Conservation (phyloP, 352 stramenopile species). For the Phytopythium litorale region DNA sequence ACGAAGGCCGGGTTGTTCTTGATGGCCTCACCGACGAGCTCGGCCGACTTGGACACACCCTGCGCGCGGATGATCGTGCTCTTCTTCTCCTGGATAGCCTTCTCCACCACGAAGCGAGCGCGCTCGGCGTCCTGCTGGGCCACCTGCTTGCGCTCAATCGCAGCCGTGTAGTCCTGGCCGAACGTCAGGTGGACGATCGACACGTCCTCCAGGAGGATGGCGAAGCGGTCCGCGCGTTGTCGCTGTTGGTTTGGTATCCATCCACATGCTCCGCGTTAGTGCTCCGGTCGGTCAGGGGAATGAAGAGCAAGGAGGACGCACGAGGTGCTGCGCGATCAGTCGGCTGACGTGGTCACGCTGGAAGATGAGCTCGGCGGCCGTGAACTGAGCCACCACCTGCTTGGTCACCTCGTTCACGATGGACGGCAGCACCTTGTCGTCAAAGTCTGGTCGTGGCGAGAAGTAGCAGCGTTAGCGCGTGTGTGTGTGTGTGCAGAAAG, state of each 20-base stretch:
- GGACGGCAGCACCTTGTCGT: conserved; percentile 97
- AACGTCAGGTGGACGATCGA: conserved; percentile 99
- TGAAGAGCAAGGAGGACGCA: conserved; percentile 14
- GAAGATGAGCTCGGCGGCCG: conserved; percentile 98
- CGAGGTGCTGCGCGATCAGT: conserved; percentile 93
- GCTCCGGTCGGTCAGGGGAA: conserved; percentile 14
- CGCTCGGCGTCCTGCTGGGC: conserved; percentile 99
- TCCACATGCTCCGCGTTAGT: not conserved
- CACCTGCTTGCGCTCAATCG: conserved; percentile 99
- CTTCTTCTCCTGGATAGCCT: conserved; percentile 99
- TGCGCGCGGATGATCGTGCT: conserved; percentile 96
- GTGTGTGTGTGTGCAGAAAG: no score
- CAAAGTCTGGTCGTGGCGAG: conserved; percentile 85
- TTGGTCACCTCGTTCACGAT: conserved; percentile 99
- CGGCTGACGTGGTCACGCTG: conserved; percentile 97
- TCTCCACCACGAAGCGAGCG: conserved; percentile 98
- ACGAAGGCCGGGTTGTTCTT: conserved; percentile 99
- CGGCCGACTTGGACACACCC: conserved; percentile 98
- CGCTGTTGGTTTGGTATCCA: conserved; percentile 32
- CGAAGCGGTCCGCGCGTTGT: conserved; percentile 87
- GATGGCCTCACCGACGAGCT: conserved; percentile 98
- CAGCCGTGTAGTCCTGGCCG: conserved; percentile 97
- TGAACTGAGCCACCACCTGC: conserved; percentile 98
- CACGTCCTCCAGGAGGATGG: conserved; percentile 96
- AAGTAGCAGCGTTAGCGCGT: conserved; percentile 3